These are phyloP conservation scores for Nasturtium officinale DNA, from an alignment of 345 rosid species.

Conservation along the genomic window DNA sequence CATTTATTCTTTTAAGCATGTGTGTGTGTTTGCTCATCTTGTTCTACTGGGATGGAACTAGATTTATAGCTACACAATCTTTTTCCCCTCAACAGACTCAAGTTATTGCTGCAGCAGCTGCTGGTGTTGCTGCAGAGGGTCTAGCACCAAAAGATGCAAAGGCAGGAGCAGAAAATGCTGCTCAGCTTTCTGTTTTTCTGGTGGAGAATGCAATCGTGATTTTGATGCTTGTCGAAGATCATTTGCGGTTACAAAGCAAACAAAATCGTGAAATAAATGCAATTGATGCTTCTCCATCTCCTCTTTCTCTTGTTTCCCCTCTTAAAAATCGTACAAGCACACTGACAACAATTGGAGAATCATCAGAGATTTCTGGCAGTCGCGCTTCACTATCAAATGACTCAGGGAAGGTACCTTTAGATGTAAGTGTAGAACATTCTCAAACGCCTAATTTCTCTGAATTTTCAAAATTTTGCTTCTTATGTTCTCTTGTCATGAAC, in stretches of 20 bases:
- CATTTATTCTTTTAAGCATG: conserved; percentile 35
- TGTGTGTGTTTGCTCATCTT: conserved; percentile 23
- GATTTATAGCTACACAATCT: conserved; percentile 36
- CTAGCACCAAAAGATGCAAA: conserved; percentile 84
- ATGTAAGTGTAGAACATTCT: conserved; percentile 62
- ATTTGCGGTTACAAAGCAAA: conserved; percentile 94
- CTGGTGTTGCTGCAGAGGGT: conserved; percentile 99
- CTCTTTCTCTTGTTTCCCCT: conserved; percentile 71
- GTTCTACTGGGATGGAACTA: conserved; percentile 17
- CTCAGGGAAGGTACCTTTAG: conserved; percentile 74
- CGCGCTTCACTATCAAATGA: conserved; percentile 61
- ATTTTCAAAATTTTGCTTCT: conserved; percentile 13
- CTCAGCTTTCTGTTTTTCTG: conserved; percentile 97
- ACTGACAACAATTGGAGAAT: conserved; percentile 50
- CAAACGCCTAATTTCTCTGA: conserved; percentile 22
- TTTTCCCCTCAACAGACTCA: conserved; percentile 75
- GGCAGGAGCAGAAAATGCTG: conserved; percentile 89
- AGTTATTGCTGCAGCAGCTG: conserved; percentile 99
- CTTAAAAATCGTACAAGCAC: conserved; percentile 52
- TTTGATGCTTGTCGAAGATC: conserved; percentile 99
- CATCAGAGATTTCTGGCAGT: conserved; percentile 62
- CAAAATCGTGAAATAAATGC: conserved; percentile 58
- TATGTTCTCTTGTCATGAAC: conserved; percentile 14
- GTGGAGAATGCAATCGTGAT: conserved; percentile 99
- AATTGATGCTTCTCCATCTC: conserved; percentile 69